Percentiles rank a stretch among this genome's conserved stretches.
Evolutionary conservation across 129 eudicot genomes (phyloP).

Genomic region (Lonicera japonica): DNA sequence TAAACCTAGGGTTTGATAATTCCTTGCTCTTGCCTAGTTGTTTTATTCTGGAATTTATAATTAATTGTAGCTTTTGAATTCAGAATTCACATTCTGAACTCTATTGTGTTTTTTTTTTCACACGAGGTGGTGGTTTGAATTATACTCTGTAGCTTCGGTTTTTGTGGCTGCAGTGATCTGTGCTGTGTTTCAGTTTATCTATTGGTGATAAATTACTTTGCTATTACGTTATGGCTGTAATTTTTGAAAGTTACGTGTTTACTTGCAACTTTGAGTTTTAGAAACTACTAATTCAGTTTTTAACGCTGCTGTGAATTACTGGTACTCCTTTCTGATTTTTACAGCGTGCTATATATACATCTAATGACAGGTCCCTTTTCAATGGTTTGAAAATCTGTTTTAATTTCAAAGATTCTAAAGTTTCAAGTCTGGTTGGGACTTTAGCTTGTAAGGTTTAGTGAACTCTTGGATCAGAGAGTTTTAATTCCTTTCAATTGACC

Average conservation of each 20-base stretch:
- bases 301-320: neutral
- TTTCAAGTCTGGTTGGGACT: neutral
- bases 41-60: neutral
- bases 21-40: neutral
- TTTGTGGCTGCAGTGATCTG: neutral
- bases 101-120: neutral
- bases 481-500: too few species aligned
- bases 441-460: too few species aligned
- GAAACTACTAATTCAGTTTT: neutral
- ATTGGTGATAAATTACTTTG: too few species aligned
- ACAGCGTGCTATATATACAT: too few species aligned
- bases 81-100: constrained; percentile 3
- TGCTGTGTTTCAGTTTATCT: neutral
- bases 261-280: neutral
- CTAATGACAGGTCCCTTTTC: too few species aligned
- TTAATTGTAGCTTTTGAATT: neutral
- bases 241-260: neutral
- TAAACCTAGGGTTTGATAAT: constrained; percentile 16
- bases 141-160: constrained; percentile 8
- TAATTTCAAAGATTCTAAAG: too few species aligned
- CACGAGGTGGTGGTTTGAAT: neutral
- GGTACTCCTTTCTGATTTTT: too few species aligned
- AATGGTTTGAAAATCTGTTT: too few species aligned
- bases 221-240: neutral
- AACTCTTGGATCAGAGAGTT: neutral